A percentile compares a stretch with the other conserved stretches of the same genome.
These are phyloP conservation scores for Podaxis mareebaensis DNA, from an alignment of 768 basidiomycete species.

Conservation along the genomic window DNA sequence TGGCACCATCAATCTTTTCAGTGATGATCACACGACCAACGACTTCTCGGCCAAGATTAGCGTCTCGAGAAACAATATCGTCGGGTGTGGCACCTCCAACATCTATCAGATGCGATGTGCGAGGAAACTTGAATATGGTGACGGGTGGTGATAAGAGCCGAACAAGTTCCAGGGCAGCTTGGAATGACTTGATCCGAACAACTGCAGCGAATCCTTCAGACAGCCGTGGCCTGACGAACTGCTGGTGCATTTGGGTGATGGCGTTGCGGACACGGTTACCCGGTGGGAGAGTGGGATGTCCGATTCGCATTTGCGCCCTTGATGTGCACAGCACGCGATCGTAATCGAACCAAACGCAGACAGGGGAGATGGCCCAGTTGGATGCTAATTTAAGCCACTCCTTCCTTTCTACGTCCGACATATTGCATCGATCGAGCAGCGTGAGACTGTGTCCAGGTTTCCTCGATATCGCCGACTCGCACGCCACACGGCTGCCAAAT, in stretches of 20 bases:
- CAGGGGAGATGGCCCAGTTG: slow-evolving; percentile 44
- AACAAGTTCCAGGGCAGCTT: slow-evolving; percentile 50
- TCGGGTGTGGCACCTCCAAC: slow-evolving; percentile 57
- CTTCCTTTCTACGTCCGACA: slow-evolving; percentile 45
- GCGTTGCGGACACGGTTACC: slow-evolving; percentile 56
- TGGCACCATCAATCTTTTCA: slow-evolving; percentile 68
- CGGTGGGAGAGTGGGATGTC: slow-evolving; percentile 61
- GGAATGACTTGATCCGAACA: slow-evolving; percentile 48
- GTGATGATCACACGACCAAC: slow-evolving; percentile 47
- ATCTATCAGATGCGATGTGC: slow-evolving; percentile 60
- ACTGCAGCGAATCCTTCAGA: slow-evolving; percentile 57
- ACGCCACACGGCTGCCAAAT: slow-evolving; percentile 45
- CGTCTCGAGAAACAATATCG: slow-evolving; percentile 42
- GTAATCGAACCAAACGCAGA: slow-evolving; percentile 61
- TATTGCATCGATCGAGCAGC: slow-evolving; percentile 61
- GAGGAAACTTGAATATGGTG: slow-evolving; percentile 55
- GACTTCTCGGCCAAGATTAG: slow-evolving; percentile 13
- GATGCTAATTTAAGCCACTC: slow-evolving; percentile 50
- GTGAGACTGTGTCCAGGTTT: slow-evolving; percentile 34
- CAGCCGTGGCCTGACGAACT: slow-evolving; percentile 43
- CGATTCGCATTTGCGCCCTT: slow-evolving; percentile 54
- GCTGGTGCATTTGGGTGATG: slow-evolving; percentile 51
- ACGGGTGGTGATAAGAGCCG: slow-evolving; percentile 35
- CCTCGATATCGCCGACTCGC: slow-evolving; percentile 53
- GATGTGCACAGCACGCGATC: slow-evolving; percentile 46